A percentile compares a stretch with the other conserved stretches of the same genome.
Conservation (phyloP, 345 rosid species). For the Geranium rotundifolium region DNA sequence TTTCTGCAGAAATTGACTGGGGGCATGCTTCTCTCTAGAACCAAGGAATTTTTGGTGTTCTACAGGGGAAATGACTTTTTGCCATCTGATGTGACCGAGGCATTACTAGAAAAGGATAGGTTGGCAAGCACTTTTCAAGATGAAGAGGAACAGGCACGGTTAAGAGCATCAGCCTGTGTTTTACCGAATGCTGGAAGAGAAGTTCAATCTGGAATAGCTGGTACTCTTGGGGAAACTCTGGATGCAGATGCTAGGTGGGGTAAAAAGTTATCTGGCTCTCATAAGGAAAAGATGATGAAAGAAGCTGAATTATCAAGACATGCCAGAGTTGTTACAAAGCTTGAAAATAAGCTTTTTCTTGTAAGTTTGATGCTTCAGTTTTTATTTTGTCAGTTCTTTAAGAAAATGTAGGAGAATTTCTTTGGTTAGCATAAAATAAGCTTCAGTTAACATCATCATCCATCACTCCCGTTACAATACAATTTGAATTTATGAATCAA, state of each 20-base stretch:
- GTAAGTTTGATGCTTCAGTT: constrained; percentile 37
- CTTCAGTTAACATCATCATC: too few species aligned
- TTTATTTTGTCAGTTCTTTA: constrained; percentile 7
- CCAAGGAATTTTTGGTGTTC: constrained; percentile 88
- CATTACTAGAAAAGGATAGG: constrained; percentile 67
- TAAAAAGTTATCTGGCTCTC: constrained; percentile 38
- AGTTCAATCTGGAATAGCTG: constrained; percentile 46
- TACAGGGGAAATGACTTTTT: constrained; percentile 86
- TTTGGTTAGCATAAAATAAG: too few species aligned
- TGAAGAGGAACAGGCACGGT: constrained; percentile 72
- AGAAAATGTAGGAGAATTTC: too few species aligned
- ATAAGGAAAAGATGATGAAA: constrained; percentile 42
- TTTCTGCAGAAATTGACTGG: constrained; percentile 79
- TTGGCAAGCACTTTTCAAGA: constrained; percentile 58
- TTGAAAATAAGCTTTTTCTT: constrained; percentile 58
- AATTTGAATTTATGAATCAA: too few species aligned
- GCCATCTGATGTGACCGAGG: constrained; percentile 64
- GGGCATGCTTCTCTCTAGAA: constrained; percentile 68
- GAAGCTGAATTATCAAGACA: constrained; percentile 63
- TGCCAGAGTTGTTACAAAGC: constrained; percentile 50
- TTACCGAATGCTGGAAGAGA: constrained; percentile 21
- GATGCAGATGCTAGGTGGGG: constrained; percentile 83
- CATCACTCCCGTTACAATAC: too few species aligned
- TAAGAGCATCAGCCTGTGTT: constrained; percentile 57
- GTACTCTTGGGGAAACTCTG: constrained; percentile 79